Conservation (phyloP, 306 rosid genomes). For the Betula pendula region DNA sequence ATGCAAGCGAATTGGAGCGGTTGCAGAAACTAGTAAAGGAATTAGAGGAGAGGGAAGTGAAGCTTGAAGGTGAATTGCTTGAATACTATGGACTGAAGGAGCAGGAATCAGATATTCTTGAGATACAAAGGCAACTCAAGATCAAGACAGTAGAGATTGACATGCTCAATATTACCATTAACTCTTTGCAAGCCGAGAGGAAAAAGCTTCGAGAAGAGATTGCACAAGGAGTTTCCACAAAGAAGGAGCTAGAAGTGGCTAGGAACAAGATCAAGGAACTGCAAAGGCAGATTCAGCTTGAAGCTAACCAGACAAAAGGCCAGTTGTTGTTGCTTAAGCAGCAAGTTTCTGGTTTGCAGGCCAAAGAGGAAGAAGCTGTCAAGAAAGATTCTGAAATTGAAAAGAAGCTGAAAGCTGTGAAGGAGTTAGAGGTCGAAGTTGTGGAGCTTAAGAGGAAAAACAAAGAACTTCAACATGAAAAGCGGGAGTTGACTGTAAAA, state of each 20-base stretch:
- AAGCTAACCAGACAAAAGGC: constrained; percentile 84
- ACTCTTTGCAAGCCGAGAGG: constrained; percentile 82
- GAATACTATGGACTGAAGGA: constrained; percentile 85
- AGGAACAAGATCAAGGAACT: constrained; percentile 87
- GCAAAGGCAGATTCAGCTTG: constrained; percentile 88
- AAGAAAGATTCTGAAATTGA: constrained; percentile 73
- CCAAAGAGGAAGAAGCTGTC: constrained; percentile 71
- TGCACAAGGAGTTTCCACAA: constrained; percentile 50
- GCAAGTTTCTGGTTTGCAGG: constrained; percentile 77
- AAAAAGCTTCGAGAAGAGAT: constrained; percentile 81
- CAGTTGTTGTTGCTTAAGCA: constrained; percentile 89
- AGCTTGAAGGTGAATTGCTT: constrained; percentile 85
- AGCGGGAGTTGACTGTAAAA: constrained; percentile 71
- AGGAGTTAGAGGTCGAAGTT: constrained; percentile 69
- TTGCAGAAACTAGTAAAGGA: constrained; percentile 65
- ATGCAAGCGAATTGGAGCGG: constrained; percentile 72
- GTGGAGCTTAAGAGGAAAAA: constrained; percentile 78
- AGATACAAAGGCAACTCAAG: constrained; percentile 72
- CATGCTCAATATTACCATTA: constrained; percentile 78
- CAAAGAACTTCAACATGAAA: constrained; percentile 85
- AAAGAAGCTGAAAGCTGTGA: constrained; percentile 70
- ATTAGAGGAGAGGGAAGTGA: constrained; percentile 93
- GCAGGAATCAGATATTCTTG: constrained; percentile 67
- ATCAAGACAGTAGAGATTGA: constrained; percentile 72
- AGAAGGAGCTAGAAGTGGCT: constrained; percentile 77